phyloP scores from a whole-genome alignment of 345 rosid genomes.

The Clausena lansium region DNA sequence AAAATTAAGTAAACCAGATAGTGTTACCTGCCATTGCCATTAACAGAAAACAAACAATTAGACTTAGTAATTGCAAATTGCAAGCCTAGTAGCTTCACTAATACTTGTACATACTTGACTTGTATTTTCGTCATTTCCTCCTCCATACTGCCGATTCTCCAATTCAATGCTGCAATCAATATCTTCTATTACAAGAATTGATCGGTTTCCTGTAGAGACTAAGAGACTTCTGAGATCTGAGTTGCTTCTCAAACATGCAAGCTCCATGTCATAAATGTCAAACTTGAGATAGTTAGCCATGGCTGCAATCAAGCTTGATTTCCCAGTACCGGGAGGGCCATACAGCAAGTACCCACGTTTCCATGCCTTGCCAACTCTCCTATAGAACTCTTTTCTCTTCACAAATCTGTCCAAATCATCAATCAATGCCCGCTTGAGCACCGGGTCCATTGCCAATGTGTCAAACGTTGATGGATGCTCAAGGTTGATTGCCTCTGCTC shows the following conservation, averaged over 20 bases:
- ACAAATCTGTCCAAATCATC: conserved; percentile 37
- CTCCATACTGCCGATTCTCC: conserved; percentile 2
- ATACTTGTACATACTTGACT: background rate
- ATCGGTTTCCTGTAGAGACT: background rate
- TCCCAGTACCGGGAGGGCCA: conserved; percentile 31
- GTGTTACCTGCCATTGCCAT: conserved; percentile 8
- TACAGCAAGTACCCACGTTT: conserved; percentile 24
- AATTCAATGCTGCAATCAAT: conserved; percentile 21
- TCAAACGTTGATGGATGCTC: conserved; percentile 38
- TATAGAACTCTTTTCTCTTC: conserved; percentile 1
- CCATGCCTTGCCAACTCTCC: conserved; percentile 19
- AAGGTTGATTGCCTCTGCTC: conserved; percentile 8
- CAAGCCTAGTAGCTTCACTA: background rate
- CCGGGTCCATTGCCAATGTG: conserved; percentile 31
- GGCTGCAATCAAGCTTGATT: conserved; percentile 31
- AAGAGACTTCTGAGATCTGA: conserved; percentile 15
- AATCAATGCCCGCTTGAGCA: conserved; percentile 17
- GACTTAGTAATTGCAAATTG: background rate
- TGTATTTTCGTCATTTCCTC: background rate
- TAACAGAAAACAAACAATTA: background rate
- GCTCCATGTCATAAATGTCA: conserved; percentile 27
- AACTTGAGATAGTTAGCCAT: conserved; percentile 30
- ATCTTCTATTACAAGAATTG: conserved; percentile 27
- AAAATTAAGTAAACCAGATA: conserved; percentile 24
- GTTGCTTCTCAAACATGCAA: background rate